Base-by-base conservation (phyloP, 2,329 filamentous ascomycete species). In the Dendryphion nanum region DNA sequence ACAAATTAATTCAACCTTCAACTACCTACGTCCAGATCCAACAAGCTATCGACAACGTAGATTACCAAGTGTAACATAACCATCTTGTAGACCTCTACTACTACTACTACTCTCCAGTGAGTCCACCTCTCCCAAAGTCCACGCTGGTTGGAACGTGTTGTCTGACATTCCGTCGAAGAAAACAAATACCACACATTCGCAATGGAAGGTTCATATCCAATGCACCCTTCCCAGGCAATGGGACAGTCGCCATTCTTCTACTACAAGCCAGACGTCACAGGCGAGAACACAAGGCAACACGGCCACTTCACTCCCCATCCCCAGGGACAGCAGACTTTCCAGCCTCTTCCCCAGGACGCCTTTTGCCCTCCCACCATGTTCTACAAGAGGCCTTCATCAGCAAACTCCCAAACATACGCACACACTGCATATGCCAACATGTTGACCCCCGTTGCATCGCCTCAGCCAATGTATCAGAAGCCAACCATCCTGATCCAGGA, bases 171-270 rank as follows among this genome's bases (percentile, higher is more conserved):
- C 47, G 19, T 15, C 15, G 18, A 35, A 26, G 23, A 51, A 41
- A 50, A 45, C 45, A 48, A 48, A 48, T 46, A 54, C 33, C 35
- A 40, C n/a, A 47, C 47, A 56, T 44, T 41, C 43, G 44, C 70
- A 72, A 89, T 89, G 85, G 84, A 87, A 60, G 67, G 78, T 69
- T 57, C 80, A 77, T 76, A 76, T 57, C 63, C 69, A 47, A 69
- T 74, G 57, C 69, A 70, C 60, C 63, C 68, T 41, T 48, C 70
- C 52, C 67, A 71, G 67, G 66, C 77, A 57, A 80, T 86, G 75
- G 81, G 77, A 45, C 84, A 86, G 70, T 79, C 83, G 50, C 75
- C 86, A 42, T 94, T 89, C 75, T 90, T 86, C 78, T 93, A 90
- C 76, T 95, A 91, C 74, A 84, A 81, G 52, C 82, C 85, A 50